These are phyloP conservation scores for Lepidium sativum DNA, from an alignment of 345 rosid genomes.

Conservation along the genomic window DNA sequence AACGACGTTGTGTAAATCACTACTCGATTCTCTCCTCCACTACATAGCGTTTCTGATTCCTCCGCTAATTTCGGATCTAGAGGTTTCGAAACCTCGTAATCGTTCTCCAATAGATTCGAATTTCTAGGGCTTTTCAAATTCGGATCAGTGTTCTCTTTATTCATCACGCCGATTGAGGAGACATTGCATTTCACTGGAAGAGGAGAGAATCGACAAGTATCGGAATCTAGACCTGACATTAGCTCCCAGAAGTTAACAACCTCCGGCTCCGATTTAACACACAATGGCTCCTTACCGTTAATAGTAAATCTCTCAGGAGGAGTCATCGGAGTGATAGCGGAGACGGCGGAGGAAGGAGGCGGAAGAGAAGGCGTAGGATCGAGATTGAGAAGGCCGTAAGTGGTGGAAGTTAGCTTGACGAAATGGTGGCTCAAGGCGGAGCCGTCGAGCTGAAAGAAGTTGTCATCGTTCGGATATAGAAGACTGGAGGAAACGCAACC, in stretches of 20 bases:
- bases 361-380: conserved; percentile 38
- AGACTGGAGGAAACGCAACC: conserved; percentile 80
- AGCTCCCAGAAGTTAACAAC: conserved; percentile 82
- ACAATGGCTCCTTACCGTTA: conserved; percentile 26
- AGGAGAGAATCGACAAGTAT: conserved; percentile 61
- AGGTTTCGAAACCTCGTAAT: conserved; percentile 1
- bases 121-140: conserved; percentile 22
- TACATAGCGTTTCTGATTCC: conserved; percentile 21
- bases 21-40: conserved; percentile 39
- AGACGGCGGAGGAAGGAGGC: neutral
- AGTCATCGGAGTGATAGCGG: conserved; percentile 38
- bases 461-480: conserved; percentile 52
- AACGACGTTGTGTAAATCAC: conserved; percentile 71
- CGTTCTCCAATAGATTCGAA: neutral
- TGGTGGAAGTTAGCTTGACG: conserved; percentile 78
- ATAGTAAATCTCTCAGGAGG: conserved; percentile 54
- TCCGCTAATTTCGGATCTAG: conserved; percentile 17
- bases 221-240: conserved; percentile 70
- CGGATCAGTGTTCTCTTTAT: conserved; percentile 50
- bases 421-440: conserved; percentile 65
- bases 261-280: conserved; percentile 42
- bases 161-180: neutral
- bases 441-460: conserved; percentile 47
- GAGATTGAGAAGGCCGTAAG: conserved; percentile 80
- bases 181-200: conserved; percentile 6